Conservation (phyloP, 345 rosid genomes). For the Citrus australasica region DNA sequence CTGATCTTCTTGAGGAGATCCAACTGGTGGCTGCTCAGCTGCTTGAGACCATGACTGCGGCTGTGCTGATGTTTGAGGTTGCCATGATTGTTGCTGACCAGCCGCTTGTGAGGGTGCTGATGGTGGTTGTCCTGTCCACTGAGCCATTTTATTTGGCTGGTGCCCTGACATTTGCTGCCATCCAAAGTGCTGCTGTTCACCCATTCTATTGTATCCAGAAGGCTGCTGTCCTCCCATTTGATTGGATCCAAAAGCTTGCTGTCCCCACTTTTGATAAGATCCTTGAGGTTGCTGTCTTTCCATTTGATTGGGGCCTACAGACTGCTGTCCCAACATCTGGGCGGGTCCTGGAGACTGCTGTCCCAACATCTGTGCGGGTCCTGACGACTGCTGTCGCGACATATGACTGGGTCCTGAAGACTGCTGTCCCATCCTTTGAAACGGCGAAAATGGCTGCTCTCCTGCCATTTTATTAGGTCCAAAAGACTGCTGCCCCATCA, state of each 20-base stretch:
- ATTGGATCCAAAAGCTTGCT: not conserved
- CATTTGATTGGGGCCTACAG: not conserved
- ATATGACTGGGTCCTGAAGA: not conserved
- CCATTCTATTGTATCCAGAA: conserved; percentile 12
- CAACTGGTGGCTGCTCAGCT: conserved; percentile 10
- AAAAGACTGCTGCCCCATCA: conserved; percentile 4
- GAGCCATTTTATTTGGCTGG: not conserved
- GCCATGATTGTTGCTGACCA: conserved; percentile 30
- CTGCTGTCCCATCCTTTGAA: not conserved
- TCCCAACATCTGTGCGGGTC: not conserved
- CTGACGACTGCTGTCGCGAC: not conserved
- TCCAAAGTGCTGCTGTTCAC: conserved; percentile 21
- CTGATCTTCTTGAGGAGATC: conserved; percentile 21
- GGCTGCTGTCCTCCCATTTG: not conserved
- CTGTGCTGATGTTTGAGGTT: conserved; percentile 24
- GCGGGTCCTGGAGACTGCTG: not conserved
- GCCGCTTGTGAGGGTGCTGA: conserved; percentile 20
- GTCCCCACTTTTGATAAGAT: not conserved
- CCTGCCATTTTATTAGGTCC: conserved; percentile 16
- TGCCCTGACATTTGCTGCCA: conserved; percentile 16
- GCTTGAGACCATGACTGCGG: conserved; percentile 16
- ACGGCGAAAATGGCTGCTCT: not conserved
- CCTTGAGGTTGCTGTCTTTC: conserved; percentile 6
- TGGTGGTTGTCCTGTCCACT: conserved; percentile 22
- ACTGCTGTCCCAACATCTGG: too few relatives aligned